Conservation (phyloP, 139 green algal genomes). For the Coelastrella sp. region DNA sequence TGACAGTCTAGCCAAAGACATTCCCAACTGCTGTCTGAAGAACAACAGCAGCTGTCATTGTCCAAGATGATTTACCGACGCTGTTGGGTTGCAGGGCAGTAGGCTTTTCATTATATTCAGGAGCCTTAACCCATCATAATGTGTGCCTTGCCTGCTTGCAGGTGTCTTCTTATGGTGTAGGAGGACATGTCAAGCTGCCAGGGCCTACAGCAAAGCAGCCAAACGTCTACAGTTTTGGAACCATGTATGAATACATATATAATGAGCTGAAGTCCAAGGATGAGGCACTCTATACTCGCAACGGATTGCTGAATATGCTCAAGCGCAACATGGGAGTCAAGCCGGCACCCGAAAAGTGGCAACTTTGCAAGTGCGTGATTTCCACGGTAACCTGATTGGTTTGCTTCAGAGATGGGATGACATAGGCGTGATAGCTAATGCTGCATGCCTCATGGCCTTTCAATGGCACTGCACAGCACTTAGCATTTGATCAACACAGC, state of each 20-base stretch:
- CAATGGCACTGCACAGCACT: not conserved
- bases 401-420: not conserved
- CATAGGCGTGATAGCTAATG: too few relatives aligned
- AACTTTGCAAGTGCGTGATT: constrained; percentile 66
- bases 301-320: constrained; percentile 89
- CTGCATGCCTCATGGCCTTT: not conserved
- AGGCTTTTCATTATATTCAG: not conserved
- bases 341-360: constrained; percentile 84
- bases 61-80: not conserved
- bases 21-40: not conserved
- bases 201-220: constrained; percentile 75
- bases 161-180: constrained; percentile 85
- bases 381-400: not conserved
- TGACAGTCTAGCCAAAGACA: not conserved
- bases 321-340: constrained; percentile 89
- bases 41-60: not conserved
- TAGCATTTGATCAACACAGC: too few relatives aligned
- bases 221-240: constrained; percentile 93
- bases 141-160: not conserved
- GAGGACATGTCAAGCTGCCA: constrained; percentile 86
- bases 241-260: constrained; percentile 81
- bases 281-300: constrained; percentile 77
- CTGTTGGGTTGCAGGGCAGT: not conserved
- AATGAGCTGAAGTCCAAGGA: constrained; percentile 76
- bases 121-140: not conserved